Evolutionary conservation across 306 rosid genomes (phyloP), one percentile per base, ranked within the genome.

Genomic region (Corylus heterophylla): DNA sequence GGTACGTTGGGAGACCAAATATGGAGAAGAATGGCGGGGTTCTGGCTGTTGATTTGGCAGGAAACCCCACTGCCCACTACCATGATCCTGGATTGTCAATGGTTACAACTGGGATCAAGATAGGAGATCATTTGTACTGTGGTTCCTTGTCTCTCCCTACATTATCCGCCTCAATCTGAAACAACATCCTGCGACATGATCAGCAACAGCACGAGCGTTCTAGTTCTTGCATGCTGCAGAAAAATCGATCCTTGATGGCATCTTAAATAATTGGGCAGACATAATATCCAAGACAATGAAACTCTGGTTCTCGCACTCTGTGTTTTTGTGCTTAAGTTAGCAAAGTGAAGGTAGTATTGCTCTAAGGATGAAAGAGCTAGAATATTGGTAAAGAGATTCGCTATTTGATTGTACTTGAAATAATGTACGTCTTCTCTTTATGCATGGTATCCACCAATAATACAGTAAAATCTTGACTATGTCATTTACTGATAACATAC

Each of bases 51-150:
- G 89, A 90, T 83, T 74, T 91, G 74, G 87, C 83, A 75, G 97
- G 97, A 54, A 85, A 89, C 54, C 83, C 72, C 0, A 78, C n/a
- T 25, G 73, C 76, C 18, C 82, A 88, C 25, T 92, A 89, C 69
- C 51, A 71, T 79, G 98, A 89, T 85, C 81, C 76, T 1, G 77
- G 79, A 2, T 55, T 89, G 76, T 1, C 79, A 51, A 3, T 85
- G 29, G 47, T 87, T 59, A 22, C 97, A 9, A 54, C 71, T 73
- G 98, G 90, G n/a, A 45, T 87, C 76, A 92, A 86, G 87, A 88
- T 91, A 44, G 89, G 91, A 58, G 87, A 87, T 20, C 82, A 81
- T 74, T 74, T 92, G 50, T 94, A 92, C 69, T 83, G 75, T 4
- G 97, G 94, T 18, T 91, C 95, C 18, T 85, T 59, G 4, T 1